phyloP scores from a whole-genome alignment of 129 eudicot species.

The Artemisia argyi region DNA sequence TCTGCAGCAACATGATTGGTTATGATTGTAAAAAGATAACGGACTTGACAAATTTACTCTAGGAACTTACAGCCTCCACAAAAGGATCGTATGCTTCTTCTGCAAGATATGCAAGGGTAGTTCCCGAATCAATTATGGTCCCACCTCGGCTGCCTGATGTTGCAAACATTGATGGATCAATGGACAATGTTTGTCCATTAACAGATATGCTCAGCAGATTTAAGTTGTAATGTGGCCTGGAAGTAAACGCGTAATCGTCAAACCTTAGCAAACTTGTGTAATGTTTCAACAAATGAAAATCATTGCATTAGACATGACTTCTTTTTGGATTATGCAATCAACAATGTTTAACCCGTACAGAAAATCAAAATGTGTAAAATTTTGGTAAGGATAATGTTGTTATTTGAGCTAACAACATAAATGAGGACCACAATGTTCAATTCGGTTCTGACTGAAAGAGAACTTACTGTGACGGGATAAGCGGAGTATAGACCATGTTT shows the following conservation, averaged over 20 bases:
- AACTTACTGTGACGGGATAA: constrained; percentile 87
- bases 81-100: constrained; percentile 89
- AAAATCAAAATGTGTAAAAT: neutral
- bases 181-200: constrained; percentile 72
- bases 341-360: too few species aligned
- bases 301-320: constrained; percentile 17
- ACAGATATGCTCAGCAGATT: constrained; percentile 81
- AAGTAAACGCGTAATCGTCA: neutral
- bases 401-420: constrained; percentile 8
- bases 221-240: constrained; percentile 92
- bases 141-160: constrained; percentile 83
- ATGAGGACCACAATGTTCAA: constrained; percentile 2
- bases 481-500: constrained; percentile 83
- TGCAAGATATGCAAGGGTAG: constrained; percentile 94
- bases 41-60: neutral
- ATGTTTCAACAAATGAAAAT: neutral
- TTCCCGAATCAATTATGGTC: constrained; percentile 96
- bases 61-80: constrained; percentile 72
- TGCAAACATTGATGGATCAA: constrained; percentile 66
- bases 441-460: constrained; percentile 22
- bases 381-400: neutral
- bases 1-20: constrained; percentile 48
- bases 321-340: constrained; percentile 3
- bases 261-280: neutral
- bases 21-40: neutral